Evolutionary conservation across 352 stramenopile genomes (phyloP), one percentile per base, ranked within the genome.

Genomic region (Pythium monospermum): DNA sequence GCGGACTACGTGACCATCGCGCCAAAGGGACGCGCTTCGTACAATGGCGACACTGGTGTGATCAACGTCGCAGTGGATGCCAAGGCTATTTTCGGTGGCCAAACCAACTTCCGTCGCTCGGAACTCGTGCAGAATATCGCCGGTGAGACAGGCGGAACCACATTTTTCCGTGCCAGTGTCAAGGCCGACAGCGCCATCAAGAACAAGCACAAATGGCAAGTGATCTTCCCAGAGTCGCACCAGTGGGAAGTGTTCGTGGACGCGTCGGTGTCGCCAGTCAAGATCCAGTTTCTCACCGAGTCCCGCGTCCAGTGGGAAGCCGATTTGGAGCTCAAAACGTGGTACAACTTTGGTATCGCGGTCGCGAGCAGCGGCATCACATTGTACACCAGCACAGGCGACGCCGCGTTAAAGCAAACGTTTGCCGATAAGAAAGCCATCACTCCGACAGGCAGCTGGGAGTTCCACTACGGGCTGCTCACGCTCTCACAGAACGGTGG

Each of bases 271-370:
- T 53, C 66, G 53, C 73, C 75, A 22, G 66, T 65, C 15, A 67
- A 74, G 69, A 64, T 87, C 39, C 61, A 83, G 43, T 87, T 68
- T 57, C 68, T 73, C 57, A 83, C 68, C 19, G 70, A 70, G 37
- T 54, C 66, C 38, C 62, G 59, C 25, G 69, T 77, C 22, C 68
- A 73, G 51, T 87, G 76, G 71, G 58, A 66, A 44, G 69, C 64
- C 26, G 64, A 81, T 31, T 81, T 87, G 54, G 43, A 64, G 58
- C 58, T 52, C 53, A 43, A 58, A 25, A 86, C 72, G 37, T 86
- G 75, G 75, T 84, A 83, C 64, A 84, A 84, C 67, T 81, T 87
- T 42, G 76, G 76, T 22, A 76, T 87, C 28, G 69, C 64, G 8
- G 67, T 85, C 39, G 59, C 55, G 2, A 53, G 58, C 1, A 66